Base-by-base conservation (phyloP, 306 rosid species). In the Cucurbita argyrosperma region DNA sequence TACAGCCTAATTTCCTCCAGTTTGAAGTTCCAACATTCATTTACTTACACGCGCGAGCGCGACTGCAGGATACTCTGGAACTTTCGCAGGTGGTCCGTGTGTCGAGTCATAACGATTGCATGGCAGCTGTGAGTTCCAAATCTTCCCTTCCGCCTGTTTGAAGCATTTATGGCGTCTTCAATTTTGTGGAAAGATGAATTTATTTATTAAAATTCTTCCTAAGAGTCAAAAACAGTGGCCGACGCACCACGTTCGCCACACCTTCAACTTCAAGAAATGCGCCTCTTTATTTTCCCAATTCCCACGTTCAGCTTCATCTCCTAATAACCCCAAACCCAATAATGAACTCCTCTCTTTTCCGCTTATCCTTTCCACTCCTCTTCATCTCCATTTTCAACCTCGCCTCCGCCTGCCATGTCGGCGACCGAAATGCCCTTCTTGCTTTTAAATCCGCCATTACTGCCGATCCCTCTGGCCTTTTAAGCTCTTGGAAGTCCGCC, bases 401-500 rank as follows among this genome's bases (percentile, higher is more conserved):
- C 38, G 60, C 18, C 1, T 4, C 72, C 26, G 82, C 83, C 74
- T 93, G 98, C 62, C 79, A 87, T 51, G 54, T 47, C 7, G 87
- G 88, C 16, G 98, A 93, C 8, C 88, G 81, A 21, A 30, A 88
- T 6, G 97, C 90, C 4, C 86, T 93, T 3, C 75, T 90, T 42
- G 90, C 80, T 7, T 93, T 93, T 83, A 93, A 90, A 54, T 86
- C 92, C 9, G 79, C 79, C 43, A 90, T 93, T 77, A 76, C 65
- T n/a, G 82, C 92, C 18, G 98, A 93, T 77, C 98, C 98, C 2
- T 86, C 92, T 4, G 83, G 86, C 73, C 72, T 83, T 40, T 79
- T 90, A 5, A 47, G 61, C 46, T 66, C 92, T 3, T 93, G 98
- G 97, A 86, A 81, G 49, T 9, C 74, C 6, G 85, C 85, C 38